phyloP scores from a whole-genome alignment of 768 basidiomycete genomes.

The Mycena rosella region DNA sequence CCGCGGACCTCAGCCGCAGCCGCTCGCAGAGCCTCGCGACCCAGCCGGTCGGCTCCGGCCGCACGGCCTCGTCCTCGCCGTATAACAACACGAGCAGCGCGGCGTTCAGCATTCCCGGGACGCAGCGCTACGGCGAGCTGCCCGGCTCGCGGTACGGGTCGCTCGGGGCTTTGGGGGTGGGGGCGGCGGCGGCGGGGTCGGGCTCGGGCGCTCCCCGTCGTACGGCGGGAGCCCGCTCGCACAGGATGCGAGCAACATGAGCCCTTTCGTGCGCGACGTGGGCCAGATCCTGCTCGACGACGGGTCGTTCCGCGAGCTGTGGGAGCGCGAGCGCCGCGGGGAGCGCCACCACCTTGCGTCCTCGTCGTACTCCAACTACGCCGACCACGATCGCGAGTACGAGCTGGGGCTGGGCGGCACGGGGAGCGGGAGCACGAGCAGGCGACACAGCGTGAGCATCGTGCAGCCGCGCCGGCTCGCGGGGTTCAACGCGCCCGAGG shows the following conservation, averaged over 20 bases:
- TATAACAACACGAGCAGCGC: no score
- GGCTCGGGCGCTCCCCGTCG: slow-evolving; percentile 49
- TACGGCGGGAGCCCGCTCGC: slow-evolving; percentile 57
- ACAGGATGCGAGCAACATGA: slow-evolving; percentile 80
- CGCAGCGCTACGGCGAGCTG: slow-evolving; percentile 5
- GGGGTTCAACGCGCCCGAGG: slow-evolving; percentile 21
- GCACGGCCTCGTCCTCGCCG: no score
- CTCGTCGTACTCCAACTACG: no score
- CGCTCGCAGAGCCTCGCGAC: slow-evolving; percentile 33
- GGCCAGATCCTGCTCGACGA: slow-evolving; percentile 83
- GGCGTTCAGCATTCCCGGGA: neutral
- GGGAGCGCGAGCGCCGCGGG: slow-evolving; percentile 60
- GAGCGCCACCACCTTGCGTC: slow-evolving; percentile 16
- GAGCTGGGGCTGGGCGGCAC: no score
- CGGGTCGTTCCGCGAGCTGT: slow-evolving; percentile 72
- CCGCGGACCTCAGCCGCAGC: slow-evolving; percentile 28
- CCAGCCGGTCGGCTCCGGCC: no score
- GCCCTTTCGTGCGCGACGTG: slow-evolving; percentile 88
- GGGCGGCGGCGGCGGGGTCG: no score
- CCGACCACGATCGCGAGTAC: no score
- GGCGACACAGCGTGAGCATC: slow-evolving; percentile 86
- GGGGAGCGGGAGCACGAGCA: slow-evolving; percentile 85
- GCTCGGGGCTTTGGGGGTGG: no score
- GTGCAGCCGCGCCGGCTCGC: slow-evolving; percentile 77
- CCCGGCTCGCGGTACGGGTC: slow-evolving; percentile 46